These are phyloP conservation scores for Podospora sp. DNA, from an alignment of 495 filamentous ascomycete species.

Conservation along the genomic window DNA sequence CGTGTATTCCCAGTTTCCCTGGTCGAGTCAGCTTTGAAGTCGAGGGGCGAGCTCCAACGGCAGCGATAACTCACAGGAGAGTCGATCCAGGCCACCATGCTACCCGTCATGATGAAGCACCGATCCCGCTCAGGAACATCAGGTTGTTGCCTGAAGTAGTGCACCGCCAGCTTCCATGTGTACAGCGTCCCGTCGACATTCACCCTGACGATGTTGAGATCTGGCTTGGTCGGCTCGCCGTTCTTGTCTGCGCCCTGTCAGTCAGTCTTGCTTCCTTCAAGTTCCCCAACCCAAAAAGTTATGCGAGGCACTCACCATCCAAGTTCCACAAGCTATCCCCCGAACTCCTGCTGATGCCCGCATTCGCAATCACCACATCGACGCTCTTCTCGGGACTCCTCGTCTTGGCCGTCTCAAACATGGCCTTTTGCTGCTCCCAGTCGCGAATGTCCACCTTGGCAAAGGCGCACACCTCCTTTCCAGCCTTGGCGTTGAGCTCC, in stretches of 20 bases:
- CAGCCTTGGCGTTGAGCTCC: conserved; percentile 22
- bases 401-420: conserved; percentile 33
- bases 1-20: conserved; percentile 41
- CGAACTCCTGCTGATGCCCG: conserved; percentile 41
- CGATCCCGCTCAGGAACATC: conserved; percentile 37
- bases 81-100: conserved; percentile 37
- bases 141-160: conserved; percentile 46
- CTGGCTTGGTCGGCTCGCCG: conserved; percentile 39
- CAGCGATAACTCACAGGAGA: conserved; percentile 28
- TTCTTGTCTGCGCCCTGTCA: conserved; percentile 33
- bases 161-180: conserved; percentile 47
- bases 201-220: conserved; percentile 45
- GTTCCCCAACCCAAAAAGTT: background rate
- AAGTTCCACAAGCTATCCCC: conserved; percentile 38
- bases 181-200: conserved; percentile 47
- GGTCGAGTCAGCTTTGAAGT: background rate
- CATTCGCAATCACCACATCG: conserved; percentile 44
- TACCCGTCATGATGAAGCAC: conserved; percentile 39
- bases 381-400: conserved; percentile 25
- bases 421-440: conserved; percentile 35
- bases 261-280: background rate
- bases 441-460: conserved; percentile 38
- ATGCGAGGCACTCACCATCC: conserved; percentile 30
- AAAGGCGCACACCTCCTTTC: conserved; percentile 27
- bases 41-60: too few relatives aligned